Evolutionary conservation across 768 basidiomycete species (phyloP).

Genomic region (Cystoderma amianthinum): DNA sequence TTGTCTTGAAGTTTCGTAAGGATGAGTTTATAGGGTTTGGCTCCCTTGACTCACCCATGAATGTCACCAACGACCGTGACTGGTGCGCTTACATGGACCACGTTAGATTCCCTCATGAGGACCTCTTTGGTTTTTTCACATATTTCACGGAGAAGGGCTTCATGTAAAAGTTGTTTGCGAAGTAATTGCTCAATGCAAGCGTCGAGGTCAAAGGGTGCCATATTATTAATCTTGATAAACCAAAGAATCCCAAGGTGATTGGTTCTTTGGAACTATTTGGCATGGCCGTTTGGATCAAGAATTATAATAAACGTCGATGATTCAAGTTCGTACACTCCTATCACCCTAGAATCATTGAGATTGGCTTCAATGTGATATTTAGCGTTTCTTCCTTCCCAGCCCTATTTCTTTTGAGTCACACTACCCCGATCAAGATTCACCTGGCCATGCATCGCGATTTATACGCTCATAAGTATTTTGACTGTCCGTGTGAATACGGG

Average conservation of each 20-base stretch:
- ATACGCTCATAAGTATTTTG: too few relatives aligned
- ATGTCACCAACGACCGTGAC: constrained; percentile 99
- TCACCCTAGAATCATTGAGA: too few relatives aligned
- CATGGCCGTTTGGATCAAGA: constrained; percentile 11
- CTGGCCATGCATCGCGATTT: too few relatives aligned
- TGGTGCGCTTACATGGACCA: constrained; percentile 93
- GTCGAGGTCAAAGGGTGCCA: constrained; percentile 89
- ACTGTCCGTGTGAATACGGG: too few relatives aligned
- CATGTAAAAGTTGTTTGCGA: constrained; percentile 89
- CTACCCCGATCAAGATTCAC: too few relatives aligned
- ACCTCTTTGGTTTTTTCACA: constrained; percentile 99
- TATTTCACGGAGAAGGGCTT: constrained; percentile 93
- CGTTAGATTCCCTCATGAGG: constrained; percentile 97
- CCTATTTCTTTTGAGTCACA: too few relatives aligned
- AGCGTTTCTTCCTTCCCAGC: too few relatives aligned
- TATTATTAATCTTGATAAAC: too few relatives aligned
- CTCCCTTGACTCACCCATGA: constrained; percentile 72
- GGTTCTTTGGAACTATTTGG: constrained; percentile 28
- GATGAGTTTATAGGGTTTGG: constrained; percentile 17
- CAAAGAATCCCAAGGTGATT: background rate
- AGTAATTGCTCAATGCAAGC: constrained; percentile 90
- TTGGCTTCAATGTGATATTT: too few relatives aligned
- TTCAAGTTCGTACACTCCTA: too few relatives aligned
- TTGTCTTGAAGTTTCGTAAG: constrained; percentile 64
- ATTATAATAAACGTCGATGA: too few relatives aligned